These are phyloP conservation scores for Penicillium sp. DNA, from an alignment of 2,329 filamentous ascomycete species.

Conservation along the genomic window DNA sequence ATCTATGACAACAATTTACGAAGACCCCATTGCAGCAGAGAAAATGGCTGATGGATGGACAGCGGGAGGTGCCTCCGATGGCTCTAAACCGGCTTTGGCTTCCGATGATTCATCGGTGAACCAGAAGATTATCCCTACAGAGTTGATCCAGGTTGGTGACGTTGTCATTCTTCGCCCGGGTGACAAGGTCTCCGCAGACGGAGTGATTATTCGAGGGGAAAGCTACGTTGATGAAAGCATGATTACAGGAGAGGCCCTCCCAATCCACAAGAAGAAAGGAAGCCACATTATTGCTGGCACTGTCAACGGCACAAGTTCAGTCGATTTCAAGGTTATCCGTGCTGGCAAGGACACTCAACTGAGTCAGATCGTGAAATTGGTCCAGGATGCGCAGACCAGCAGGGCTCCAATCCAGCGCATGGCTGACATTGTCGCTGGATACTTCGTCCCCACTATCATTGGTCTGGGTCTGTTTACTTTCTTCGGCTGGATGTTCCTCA, in stretches of 20 bases:
- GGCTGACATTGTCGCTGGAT: conserved; percentile 84
- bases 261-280: conserved; percentile 81
- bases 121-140: conserved; percentile 76
- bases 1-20: conserved; percentile 95
- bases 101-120: conserved; percentile 17
- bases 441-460: conserved; percentile 89
- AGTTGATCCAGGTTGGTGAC: conserved; percentile 89
- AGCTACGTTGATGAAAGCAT: conserved; percentile 96
- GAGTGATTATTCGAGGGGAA: conserved; percentile 77
- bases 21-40: conserved; percentile 86
- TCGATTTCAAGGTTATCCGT: conserved; percentile 88
- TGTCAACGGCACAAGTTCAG: conserved; percentile 85
- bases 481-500: conserved; percentile 87
- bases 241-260: conserved; percentile 97
- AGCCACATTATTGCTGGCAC: conserved; percentile 83
- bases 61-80: conserved; percentile 9
- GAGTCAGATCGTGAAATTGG: conserved; percentile 96
- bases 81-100: conserved; percentile 5
- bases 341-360: conserved; percentile 94
- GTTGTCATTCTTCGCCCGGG: conserved; percentile 89
- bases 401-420: conserved; percentile 91
- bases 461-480: conserved; percentile 81
- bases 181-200: conserved; percentile 95
- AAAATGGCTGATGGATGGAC: conserved; percentile 79
- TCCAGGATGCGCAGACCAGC: conserved; percentile 93